phyloP scores from a whole-genome alignment of 192 early-diverging fungal species.

The Dispira simplex region DNA sequence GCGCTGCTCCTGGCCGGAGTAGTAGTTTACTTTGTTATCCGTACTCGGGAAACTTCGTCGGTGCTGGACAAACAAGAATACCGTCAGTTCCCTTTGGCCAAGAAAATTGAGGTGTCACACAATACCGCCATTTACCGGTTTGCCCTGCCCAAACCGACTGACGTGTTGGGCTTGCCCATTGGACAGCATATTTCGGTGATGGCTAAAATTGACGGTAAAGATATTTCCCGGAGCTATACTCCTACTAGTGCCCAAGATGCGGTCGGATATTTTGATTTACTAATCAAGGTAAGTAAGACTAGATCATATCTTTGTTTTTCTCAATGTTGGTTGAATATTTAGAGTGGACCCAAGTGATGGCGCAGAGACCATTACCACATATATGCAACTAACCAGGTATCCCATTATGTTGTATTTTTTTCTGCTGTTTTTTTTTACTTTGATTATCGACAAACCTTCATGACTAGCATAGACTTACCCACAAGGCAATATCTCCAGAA shows the following conservation, averaged over 20 bases:
- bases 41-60: constrained; percentile 12
- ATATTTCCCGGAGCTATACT: constrained; percentile 78
- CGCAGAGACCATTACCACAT: no score
- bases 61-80: constrained; percentile 54
- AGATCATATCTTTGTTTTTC: no score
- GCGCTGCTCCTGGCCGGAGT: constrained; percentile 1
- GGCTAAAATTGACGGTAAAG: constrained; percentile 70
- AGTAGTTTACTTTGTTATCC: neutral
- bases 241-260: constrained; percentile 76
- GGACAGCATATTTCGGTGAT: constrained; percentile 87
- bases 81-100: constrained; percentile 58
- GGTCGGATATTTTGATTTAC: constrained; percentile 74
- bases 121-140: constrained; percentile 90
- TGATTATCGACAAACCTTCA: neutral
- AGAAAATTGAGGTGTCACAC: constrained; percentile 60
- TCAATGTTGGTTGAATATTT: no score
- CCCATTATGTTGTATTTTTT: no score
- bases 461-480: constrained; percentile 41
- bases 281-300: constrained; percentile 59
- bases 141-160: constrained; percentile 47
- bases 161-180: constrained; percentile 72
- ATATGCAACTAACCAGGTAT: no score
- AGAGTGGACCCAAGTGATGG: no score
- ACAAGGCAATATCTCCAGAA: constrained; percentile 63
- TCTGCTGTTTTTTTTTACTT: no score